Evolutionary conservation across 305 asterid genomes (phyloP), one percentile per base, ranked within the genome.

Genomic region (Rubia peregrina): DNA sequence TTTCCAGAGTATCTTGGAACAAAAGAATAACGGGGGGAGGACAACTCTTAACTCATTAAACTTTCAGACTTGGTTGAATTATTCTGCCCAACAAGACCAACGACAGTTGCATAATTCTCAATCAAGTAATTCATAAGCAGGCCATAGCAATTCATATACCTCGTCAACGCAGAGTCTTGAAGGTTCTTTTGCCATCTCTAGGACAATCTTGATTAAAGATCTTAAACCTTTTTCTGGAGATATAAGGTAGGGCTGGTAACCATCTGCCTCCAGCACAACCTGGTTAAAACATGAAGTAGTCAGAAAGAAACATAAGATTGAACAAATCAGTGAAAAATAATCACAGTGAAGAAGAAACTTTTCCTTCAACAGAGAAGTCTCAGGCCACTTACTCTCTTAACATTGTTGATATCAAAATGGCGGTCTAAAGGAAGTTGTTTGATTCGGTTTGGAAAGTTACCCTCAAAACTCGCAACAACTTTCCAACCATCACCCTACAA

Each of bases 231-330:
- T 94, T 85, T 95, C 99, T 67, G 99, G 99, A 82, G 99, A 95
- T 75, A 95, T 92, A 70, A 95, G 97, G 79, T 95, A 95, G 26
- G 99, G 99, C 74, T 95, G 99, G 84, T 95, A 95, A 77, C 99
- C 99, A 83, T 95, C 98, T 16, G 99, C 99, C 85, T 95, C 99
- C 24, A 95, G 90, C 71, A 95, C 99, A 81, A 95, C 89, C 99
- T 95, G 92, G 70, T 46, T 76, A 70, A 75, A 65, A 75, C 26
- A 62, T 72, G 36, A 67, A 81, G 68, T 62, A 63, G 70, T 79
- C 66, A 87, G 53, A n/a, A n/a, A n/a, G n/a, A n/a, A n/a, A n/a
- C 66, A 46, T 26, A 60, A 66, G 61, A 70, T 67, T 43, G 68
- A 56, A 70, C 3, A 16, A 42, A 17, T n/a, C 19, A 64, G 53